Evolutionary conservation across 352 stramenopile genomes (phyloP), one percentile per base, ranked within the genome.

Genomic region (Pythium phragmiticola): DNA sequence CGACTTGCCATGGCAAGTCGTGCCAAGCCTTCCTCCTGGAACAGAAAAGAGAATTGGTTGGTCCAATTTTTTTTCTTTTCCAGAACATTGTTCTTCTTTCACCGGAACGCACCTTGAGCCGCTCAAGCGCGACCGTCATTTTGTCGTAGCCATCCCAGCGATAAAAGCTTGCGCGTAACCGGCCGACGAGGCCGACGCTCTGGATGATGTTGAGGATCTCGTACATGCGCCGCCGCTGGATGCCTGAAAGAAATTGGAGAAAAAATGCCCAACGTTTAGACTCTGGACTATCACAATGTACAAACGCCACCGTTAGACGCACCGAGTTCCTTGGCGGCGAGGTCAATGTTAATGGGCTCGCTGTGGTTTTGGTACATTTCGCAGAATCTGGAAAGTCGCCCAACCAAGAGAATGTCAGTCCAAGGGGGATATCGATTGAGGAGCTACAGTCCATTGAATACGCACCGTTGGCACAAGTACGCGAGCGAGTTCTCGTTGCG

Each of bases 201-300:
- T 75, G 71, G 46, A 77, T 75, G 39, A 77, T 77, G 51, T 77
- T 77, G n/a, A 77, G 58, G 57, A 77, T 77, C 57, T 77, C 71
- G 37, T 77, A 74, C 68, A 77, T 72, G 13, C 71, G 64, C 5
- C 71, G 52, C 14, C 68, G 65, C 51, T 77, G 71, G 33, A 74
- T 77, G 57, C 68, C 71, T 77, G 21, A 7, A 16, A 50, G 2
- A 43, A n/a, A 41, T 13, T 45, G 26, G 16, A 53, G 55, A 48
- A 30, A 50, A 39, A 39, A 39, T 13, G 3, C 34, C 4, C 7
- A 6, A 3, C 34, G 34, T 39, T 50, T 33, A 50, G n/a, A 26
- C n/a, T 26, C 45, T 50, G n/a, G n/a, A 50, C 45, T 21, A n/a
- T n/a, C 33, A 3, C n/a, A 46, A 36, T 7, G 26, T 5, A 5